A percentile compares a stretch with the other conserved stretches of the same genome.
These are phyloP conservation scores for Alternaria triticimaculans DNA, from an alignment of 2,329 filamentous ascomycete species.

Conservation along the genomic window DNA sequence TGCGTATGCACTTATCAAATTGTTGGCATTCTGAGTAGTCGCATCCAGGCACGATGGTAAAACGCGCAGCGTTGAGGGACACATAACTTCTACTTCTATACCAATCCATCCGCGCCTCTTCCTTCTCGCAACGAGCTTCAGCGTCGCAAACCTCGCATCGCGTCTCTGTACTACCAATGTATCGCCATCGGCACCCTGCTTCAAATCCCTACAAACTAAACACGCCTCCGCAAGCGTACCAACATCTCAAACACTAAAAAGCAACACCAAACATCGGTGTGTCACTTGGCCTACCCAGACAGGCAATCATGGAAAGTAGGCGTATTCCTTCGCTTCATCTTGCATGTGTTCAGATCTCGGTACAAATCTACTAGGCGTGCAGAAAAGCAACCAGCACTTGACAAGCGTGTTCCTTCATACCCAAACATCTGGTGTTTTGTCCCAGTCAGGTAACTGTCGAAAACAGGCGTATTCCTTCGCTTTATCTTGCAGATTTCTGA, in stretches of 20 bases:
- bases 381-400: conserved; percentile 5
- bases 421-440: neutral
- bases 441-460: conserved; percentile 7
- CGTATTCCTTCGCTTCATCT: conserved; percentile 13
- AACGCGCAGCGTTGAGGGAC: neutral
- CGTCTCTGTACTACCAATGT: neutral
- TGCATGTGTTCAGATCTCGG: conserved; percentile 3
- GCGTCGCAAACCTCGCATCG: neutral
- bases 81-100: neutral
- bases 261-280: neutral
- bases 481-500: conserved; percentile 3
- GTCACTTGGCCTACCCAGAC: conserved; percentile 2
- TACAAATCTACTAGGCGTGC: neutral
- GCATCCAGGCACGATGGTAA: neutral
- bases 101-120: neutral
- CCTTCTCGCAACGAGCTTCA: neutral
- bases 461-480: conserved; percentile 15
- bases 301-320: conserved; percentile 13
- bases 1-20: neutral
- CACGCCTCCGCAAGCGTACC: neutral
- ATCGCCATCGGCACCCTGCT: neutral
- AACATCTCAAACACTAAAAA: neutral
- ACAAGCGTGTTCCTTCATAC: neutral
- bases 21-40: neutral
- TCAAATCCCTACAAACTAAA: neutral